Evolutionary conservation across 2,329 filamentous ascomycete species (phyloP).

Genomic region (Rhexocercosporidium sp.): DNA sequence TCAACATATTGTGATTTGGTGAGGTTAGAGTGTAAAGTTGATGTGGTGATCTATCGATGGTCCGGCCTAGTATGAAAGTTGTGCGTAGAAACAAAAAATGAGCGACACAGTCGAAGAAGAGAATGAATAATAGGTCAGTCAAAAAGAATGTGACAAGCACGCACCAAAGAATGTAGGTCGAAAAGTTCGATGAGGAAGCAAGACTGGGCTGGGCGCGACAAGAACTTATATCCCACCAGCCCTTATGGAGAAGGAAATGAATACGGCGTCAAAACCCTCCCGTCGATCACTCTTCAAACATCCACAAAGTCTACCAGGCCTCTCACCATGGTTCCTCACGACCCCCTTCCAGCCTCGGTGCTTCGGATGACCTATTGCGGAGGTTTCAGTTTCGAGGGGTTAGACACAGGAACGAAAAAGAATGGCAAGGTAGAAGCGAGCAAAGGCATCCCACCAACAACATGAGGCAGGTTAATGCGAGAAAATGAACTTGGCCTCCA

Average conservation of each 20-base stretch:
- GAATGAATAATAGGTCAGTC: conserved; percentile 33
- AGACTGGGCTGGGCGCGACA: conserved; percentile 15
- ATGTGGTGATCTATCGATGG: conserved; percentile 24
- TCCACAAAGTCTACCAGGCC: conserved; percentile 14
- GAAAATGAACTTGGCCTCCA: conserved; percentile 24
- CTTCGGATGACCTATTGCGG: conserved; percentile 25
- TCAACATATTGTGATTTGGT: conserved; percentile 32
- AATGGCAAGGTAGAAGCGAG: conserved; percentile 19
- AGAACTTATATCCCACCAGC: conserved; percentile 25
- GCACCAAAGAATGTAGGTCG: conserved; percentile 36
- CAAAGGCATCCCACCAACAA: conserved; percentile 9
- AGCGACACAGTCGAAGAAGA: conserved; percentile 38
- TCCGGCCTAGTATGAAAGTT: conserved; percentile 30
- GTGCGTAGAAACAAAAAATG: conserved; percentile 29
- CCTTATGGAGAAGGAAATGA: conserved; percentile 23
- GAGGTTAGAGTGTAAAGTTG: conserved; percentile 13
- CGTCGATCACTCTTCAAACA: conserved; percentile 28
- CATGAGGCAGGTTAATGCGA: conserved; percentile 21
- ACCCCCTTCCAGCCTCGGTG: conserved; percentile 29
- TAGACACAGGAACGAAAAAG: conserved; percentile 20
- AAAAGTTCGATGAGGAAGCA: conserved; percentile 35
- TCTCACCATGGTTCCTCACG: conserved; percentile 2
- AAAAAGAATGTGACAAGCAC: conserved; percentile 30
- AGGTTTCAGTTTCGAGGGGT: conserved; percentile 32
- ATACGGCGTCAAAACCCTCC: conserved; percentile 22